Base-by-base conservation (phyloP, 768 basidiomycete species). In the Termitomyces titanicus region DNA sequence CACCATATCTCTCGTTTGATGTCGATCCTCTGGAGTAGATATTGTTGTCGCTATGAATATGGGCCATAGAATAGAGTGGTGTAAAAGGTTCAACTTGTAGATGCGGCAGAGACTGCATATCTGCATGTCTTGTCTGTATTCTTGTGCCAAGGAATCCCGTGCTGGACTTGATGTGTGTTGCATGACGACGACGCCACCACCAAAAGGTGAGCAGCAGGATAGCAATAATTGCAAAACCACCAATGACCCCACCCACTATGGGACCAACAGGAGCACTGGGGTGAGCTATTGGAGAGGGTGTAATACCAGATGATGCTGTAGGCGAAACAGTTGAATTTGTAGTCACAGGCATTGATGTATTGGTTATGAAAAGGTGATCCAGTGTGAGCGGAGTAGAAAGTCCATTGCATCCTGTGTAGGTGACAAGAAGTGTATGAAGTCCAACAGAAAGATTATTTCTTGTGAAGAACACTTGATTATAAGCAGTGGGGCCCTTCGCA, bases 231-330 rank as follows among this genome's bases (percentile, higher is more conserved):
- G 42, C 47, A 12, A 56, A 11, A 11, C 55, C 51, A 0, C 59
- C 59, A 8, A 56, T 35, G n/a, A 56, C 47, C 10, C 51, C 59
- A 9, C 55, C 59, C 3, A 56, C 48, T 22, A 56, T 60, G 22
- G 59, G 46, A 18, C 58, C 58, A 33, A 60, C 24, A 10, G 42
- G 51, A 17, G 51, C 20, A 15, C 27, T 29, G 3, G 45, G 27
- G 51, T 52, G 34, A 15, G 5, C 17, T 24, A 24, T 17, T 5
- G 22, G 20, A 24, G 43, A 44, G 24, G 47, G 2, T 1, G 47
- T 10, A 35, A 31, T n/a, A 20, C 11, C 15, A 13, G 33, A 35
- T 2, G 37, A 15, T 3, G n/a, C 12, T 38, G 37, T 9, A 29
- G 29, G 29, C 3, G 29, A 29, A 29, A 29, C n/a, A n/a, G n/a